A percentile compares a stretch with the other conserved stretches of the same genome.
phyloP scores from a whole-genome alignment of 495 filamentous ascomycete species.

The Xeromyces bisporus region DNA sequence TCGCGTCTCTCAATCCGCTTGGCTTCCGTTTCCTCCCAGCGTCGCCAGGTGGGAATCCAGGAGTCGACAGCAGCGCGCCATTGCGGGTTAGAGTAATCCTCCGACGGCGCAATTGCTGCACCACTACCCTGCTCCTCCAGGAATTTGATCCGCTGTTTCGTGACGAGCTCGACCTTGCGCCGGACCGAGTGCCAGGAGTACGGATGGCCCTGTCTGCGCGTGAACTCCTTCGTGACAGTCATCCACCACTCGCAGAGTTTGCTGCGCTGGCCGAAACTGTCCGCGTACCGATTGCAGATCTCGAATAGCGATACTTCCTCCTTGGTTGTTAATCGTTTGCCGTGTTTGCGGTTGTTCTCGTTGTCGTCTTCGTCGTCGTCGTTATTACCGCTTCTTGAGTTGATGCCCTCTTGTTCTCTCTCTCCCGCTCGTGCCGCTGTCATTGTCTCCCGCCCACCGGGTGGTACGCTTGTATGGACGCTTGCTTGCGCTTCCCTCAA shows the following conservation, averaged over 20 bases:
- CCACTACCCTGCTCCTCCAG: constrained; percentile 16
- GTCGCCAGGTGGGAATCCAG: constrained; percentile 30
- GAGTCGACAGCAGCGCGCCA: constrained; percentile 25
- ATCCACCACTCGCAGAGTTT: constrained; percentile 34
- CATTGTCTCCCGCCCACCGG: no score
- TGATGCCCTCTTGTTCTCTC: no score
- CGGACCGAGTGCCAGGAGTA: constrained; percentile 34
- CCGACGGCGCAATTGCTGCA: constrained; percentile 1
- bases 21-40: constrained; percentile 24
- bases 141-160: constrained; percentile 28
- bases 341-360: constrained; percentile 18
- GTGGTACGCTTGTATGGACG: no score
- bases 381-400: no score
- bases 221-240: constrained; percentile 25
- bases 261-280: constrained; percentile 26
- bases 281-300: constrained; percentile 25
- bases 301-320: constrained; percentile 29
- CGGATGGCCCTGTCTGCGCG: constrained; percentile 20
- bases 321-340: constrained; percentile 26
- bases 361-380: constrained; percentile 4
- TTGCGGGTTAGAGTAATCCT: constrained; percentile 23
- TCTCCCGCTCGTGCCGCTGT: no score
- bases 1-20: constrained; percentile 26
- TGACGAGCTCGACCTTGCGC: constrained; percentile 28
- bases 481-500: no score